These are phyloP conservation scores for Articulospora tetracladia DNA, from an alignment of 495 filamentous ascomycete genomes.

Conservation along the genomic window DNA sequence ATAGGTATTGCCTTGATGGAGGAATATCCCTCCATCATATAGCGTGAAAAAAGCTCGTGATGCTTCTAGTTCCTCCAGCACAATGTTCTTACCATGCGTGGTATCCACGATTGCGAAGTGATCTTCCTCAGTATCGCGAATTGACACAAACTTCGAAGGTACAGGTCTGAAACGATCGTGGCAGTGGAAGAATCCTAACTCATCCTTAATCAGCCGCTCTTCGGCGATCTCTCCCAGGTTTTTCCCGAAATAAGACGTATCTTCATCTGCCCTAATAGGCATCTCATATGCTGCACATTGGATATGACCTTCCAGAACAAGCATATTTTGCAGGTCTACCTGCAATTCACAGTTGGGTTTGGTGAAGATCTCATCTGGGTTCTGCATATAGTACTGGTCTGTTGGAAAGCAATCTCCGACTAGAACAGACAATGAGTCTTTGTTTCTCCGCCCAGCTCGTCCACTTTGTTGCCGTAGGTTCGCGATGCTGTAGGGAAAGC, in stretches of 20 bases:
- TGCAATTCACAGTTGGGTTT: conserved; percentile 85
- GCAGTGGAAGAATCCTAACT: conserved; percentile 82
- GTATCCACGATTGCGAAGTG: conserved; percentile 93
- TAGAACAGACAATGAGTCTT: conserved; percentile 87
- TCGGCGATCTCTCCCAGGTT: conserved; percentile 69
- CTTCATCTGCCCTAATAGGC: conserved; percentile 76
- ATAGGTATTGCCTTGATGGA: conserved; percentile 91
- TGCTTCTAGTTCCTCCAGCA: conserved; percentile 94
- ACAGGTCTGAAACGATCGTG: conserved; percentile 82
- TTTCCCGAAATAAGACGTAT: conserved; percentile 74
- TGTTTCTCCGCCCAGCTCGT: conserved; percentile 87
- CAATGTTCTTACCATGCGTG: conserved; percentile 72
- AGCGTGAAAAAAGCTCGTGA: conserved; percentile 93
- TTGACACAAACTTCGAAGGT: conserved; percentile 78
- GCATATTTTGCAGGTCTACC: conserved; percentile 85
- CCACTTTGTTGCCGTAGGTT: conserved; percentile 95
- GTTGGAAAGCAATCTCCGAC: conserved; percentile 90
- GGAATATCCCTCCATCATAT: conserved; percentile 96
- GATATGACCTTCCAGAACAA: conserved; percentile 88
- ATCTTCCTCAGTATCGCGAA: conserved; percentile 80
- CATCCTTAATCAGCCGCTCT: conserved; percentile 70
- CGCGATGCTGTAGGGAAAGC: conserved; percentile 93
- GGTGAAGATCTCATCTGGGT: conserved; percentile 94
- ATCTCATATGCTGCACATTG: conserved; percentile 96
- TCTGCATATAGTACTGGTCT: conserved; percentile 96